phyloP scores from a whole-genome alignment of 345 rosid genomes.

The Melaleuca quinquenervia region DNA sequence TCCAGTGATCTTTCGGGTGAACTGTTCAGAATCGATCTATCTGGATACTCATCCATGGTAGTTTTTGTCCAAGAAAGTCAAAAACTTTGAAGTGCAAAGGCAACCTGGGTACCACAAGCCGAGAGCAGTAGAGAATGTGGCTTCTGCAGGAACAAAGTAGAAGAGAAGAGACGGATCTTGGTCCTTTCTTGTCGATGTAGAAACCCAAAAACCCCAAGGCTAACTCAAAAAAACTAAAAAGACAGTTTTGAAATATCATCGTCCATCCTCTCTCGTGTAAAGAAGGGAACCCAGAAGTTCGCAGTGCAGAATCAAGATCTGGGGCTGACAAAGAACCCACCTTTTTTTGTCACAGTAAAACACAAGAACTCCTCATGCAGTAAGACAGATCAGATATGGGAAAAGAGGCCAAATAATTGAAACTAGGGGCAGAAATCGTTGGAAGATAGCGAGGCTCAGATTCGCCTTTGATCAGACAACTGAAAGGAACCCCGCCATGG shows the following conservation, averaged over 20 bases:
- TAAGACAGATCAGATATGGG: neutral
- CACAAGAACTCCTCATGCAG: neutral
- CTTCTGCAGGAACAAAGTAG: neutral
- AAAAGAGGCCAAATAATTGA: neutral
- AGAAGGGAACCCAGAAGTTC: neutral
- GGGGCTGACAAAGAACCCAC: neutral
- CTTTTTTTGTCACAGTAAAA: neutral
- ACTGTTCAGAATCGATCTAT: neutral
- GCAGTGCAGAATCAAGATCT: neutral
- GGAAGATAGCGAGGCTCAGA: conserved; percentile 1
- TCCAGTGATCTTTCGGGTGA: neutral
- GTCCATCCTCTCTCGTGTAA: neutral
- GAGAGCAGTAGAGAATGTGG: neutral
- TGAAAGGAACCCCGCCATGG: conserved; percentile 5
- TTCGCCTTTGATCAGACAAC: conserved; percentile 2
- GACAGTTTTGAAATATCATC: neutral
- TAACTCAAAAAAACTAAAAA: neutral
- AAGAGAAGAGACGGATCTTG: neutral
- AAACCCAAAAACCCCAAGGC: neutral
- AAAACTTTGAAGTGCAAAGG: neutral
- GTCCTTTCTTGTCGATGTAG: neutral
- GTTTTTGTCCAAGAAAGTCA: neutral
- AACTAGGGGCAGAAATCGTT: neutral
- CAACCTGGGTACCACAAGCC: neutral
- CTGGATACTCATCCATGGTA: neutral